Base-by-base conservation (phyloP, 306 rosid genomes). In the Vicia faba region DNA sequence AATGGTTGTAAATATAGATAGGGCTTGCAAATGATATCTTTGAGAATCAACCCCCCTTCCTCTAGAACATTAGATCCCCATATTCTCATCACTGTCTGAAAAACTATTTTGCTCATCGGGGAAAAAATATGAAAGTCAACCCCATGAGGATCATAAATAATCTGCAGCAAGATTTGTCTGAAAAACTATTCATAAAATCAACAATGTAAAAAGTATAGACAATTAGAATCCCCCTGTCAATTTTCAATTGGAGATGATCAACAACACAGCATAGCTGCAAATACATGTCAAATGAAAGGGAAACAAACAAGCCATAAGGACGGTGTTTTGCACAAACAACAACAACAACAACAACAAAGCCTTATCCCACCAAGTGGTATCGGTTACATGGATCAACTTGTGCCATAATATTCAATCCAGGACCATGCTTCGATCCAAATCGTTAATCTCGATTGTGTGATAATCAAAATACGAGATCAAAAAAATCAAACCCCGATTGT, bases 281-380 rank as follows among this genome's bases (percentile, higher is more conserved):
- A 51, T 66, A 56, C 29, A 57, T 38, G 39, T 57, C 35, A 48
- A 56, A 57, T 25, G 23, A 63, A 67, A 68, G 28, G 33, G 31
- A 7, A 54, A 53, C 71, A 76, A 69, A 61, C 56, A 70, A 70
- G 20, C 23, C 62, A 70, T 4, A 55, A 48, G 50, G 43, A 13
- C 7, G 3, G n/a, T 68, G 43, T 31, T 20, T 39, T 16, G 31
- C 25, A 35, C 33, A 64, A 74, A 44, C 66, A 25, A 25, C 28
- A 25, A 25, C 28, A 3, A 25, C 28, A 25, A 25, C 28, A 25
- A 25, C 28, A 25, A 25, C 4, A 2, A 25, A 25, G 28, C 4
- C 28, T 25, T 31, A 31, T 31, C 36, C 8, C 2, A 31, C 36
- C 6, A 31, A 5, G 7, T 31, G 28, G 28, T 0, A 3, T 25